A percentile compares a stretch with the other conserved stretches of the same genome.
Conservation (phyloP, 2,329 filamentous ascomycete species). For the Curvularia verruculosa region DNA sequence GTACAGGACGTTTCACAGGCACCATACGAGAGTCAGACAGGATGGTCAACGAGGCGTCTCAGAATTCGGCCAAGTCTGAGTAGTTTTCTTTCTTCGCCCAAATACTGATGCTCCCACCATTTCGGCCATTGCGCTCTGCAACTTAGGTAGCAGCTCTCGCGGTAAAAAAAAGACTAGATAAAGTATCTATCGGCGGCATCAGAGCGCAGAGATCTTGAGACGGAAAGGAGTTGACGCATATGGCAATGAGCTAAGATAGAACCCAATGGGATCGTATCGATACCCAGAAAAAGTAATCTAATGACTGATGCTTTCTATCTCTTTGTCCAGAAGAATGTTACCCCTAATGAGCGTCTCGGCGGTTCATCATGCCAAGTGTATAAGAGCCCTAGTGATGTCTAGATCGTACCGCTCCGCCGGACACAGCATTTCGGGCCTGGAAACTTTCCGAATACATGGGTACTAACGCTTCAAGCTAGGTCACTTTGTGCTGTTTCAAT, state of each 20-base stretch:
- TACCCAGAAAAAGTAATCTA: neutral
- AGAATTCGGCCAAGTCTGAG: conserved; percentile 18
- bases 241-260: too few species aligned
- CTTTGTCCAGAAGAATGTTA: neutral
- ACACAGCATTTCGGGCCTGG: neutral
- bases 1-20: conserved; percentile 51
- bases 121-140: neutral
- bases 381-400: neutral
- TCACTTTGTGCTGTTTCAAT: neutral
- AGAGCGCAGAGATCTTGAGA: neutral
- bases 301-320: neutral
- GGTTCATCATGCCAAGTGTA: neutral
- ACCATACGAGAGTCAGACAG: conserved; percentile 30
- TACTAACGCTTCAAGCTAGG: neutral
- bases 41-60: conserved; percentile 19
- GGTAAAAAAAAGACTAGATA: neutral
- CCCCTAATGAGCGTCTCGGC: neutral
- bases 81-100: neutral
- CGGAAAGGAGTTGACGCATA: neutral
- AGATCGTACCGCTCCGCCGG: neutral
- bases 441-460: neutral
- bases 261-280: neutral
- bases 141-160: neutral
- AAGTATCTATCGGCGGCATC: neutral
- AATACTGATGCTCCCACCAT: conserved; percentile 1